Evolutionary conservation across 192 early-diverging fungal species (phyloP), one percentile per base, ranked within the genome.

Genomic region (Gaertneriomyces sp.): DNA sequence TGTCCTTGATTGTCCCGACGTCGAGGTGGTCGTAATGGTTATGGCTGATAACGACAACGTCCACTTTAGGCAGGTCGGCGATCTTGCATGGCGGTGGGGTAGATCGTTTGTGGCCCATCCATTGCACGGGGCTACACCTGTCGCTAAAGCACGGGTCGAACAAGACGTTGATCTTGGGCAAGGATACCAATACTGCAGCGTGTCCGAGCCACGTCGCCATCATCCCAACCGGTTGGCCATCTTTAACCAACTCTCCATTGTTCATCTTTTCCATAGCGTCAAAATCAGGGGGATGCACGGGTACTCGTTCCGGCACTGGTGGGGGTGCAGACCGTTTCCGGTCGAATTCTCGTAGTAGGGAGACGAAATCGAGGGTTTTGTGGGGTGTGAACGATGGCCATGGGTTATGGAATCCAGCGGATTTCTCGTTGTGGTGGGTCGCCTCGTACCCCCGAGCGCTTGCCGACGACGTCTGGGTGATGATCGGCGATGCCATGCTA

Each of bases 21-120:
- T 20, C 49, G 20, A 20, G 12, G 6, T 93, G 91, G 68, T 93
- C 93, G 70, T 93, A 95, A 65, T 95, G 93, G 71, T 92, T 93
- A 71, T 95, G 93, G 40, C 81, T 86, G 39, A 94, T 83, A 6
- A 93, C 73, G 7, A 94, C 84, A 0, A 82, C 78, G 55, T 93
- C 90, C 49, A 93, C 77, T 17, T 76, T 74, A 0, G 89, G 87
- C 25, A 92, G 66, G 11, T 88, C 88, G 12, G 70, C 76, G 14
- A 92, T 68, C 33, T 76, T 70, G 64, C 85, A 88, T 1, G 91
- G 88, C 0, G 87, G 79, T 17, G 78, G 74, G 0, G 82, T 88
- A 64, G 74, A 78, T 16, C 91, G 84, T 63, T 86, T 86, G 12
- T 87, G 89, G 0, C 90, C 91, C 1, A 78, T 75, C 47, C 75